Percentiles rank a stretch among this genome's conserved stretches.
Evolutionary conservation across 2,329 filamentous ascomycete species (phyloP).

Genomic region (Fusarium oligoseptatum): DNA sequence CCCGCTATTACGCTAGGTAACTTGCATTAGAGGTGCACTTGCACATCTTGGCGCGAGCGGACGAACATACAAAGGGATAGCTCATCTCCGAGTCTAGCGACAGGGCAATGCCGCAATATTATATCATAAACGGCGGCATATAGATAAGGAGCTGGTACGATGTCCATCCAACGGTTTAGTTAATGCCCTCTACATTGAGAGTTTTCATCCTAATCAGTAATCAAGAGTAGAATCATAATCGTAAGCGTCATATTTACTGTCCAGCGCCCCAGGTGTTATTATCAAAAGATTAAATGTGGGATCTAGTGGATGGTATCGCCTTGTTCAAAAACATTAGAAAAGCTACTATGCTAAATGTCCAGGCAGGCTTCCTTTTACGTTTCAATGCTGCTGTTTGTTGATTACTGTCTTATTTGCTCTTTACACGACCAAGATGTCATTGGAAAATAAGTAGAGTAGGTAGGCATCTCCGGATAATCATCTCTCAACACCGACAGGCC

Average conservation of each 20-base stretch:
- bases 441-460: no score
- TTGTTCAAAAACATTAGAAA: neutral
- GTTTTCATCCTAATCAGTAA: neutral
- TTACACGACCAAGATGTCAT: no score
- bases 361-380: neutral
- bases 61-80: conserved; percentile 8
- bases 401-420: no score
- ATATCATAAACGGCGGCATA: neutral
- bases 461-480: neutral
- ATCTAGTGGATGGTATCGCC: neutral
- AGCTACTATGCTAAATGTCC: neutral
- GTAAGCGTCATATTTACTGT: neutral
- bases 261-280: neutral
- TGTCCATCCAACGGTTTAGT: neutral
- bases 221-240: neutral
- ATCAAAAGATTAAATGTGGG: neutral
- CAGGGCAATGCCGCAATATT: neutral
- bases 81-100: conserved; percentile 15
- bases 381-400: no score
- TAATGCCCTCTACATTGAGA: neutral
- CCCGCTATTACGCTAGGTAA: neutral
- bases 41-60: neutral
- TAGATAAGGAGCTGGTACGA: neutral
- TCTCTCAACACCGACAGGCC: neutral
- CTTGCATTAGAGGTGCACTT: neutral